Percentiles rank a stretch among this genome's conserved stretches.
Conservation (phyloP, 371 early-diverging fungal genomes). For the Apophysomyces sp. region DNA sequence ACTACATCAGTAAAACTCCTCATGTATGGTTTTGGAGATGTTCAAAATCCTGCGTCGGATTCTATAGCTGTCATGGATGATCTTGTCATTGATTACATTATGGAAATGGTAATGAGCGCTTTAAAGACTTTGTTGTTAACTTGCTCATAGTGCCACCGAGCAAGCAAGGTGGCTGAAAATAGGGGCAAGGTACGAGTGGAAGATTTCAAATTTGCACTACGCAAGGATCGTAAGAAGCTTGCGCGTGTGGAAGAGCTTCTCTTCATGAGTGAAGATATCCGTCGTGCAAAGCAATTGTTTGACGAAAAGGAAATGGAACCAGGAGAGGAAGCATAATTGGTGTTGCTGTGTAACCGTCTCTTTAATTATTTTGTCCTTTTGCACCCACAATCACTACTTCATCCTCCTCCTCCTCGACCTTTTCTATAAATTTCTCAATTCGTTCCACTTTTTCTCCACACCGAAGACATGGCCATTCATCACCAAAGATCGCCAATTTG, state of each 20-base stretch:
- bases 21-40: slow-evolving; percentile 99
- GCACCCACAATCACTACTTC: slow-evolving; percentile 17
- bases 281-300: slow-evolving; percentile 78
- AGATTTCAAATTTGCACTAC: slow-evolving; percentile 91
- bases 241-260: slow-evolving; percentile 96
- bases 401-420: slow-evolving; percentile 28
- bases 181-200: slow-evolving; percentile 85
- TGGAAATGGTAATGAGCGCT: slow-evolving; percentile 68
- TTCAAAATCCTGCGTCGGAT: slow-evolving; percentile 87
- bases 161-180: slow-evolving; percentile 61
- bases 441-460: slow-evolving; percentile 68
- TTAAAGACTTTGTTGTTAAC: neutral
- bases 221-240: slow-evolving; percentile 95
- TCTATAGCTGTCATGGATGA: slow-evolving; percentile 94
- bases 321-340: slow-evolving; percentile 15
- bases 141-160: slow-evolving; percentile 67
- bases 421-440: slow-evolving; percentile 46
- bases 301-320: slow-evolving; percentile 59
- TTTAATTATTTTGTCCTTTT: neutral
- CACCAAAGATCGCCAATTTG: slow-evolving; percentile 72
- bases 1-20: slow-evolving; percentile 65
- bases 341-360: neutral
- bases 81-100: slow-evolving; percentile 89
- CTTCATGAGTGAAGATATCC: slow-evolving; percentile 93
- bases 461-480: slow-evolving; percentile 76